A percentile compares a stretch with the other conserved stretches of the same genome.
phyloP scores from a whole-genome alignment of 108 stramenopile species.

The Pseudonitzschia multistriata region DNA sequence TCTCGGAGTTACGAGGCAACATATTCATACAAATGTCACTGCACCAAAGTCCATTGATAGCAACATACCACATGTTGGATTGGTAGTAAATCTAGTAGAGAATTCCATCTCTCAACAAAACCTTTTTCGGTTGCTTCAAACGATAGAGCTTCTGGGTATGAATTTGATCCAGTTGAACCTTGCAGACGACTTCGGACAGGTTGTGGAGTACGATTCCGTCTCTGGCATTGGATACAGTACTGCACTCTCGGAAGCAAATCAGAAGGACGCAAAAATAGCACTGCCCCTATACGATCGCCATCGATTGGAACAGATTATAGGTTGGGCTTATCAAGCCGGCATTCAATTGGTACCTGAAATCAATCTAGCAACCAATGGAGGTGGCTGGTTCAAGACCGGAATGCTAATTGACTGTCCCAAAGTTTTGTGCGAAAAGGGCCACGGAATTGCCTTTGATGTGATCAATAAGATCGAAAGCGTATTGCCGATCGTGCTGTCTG shows the following conservation, averaged over 20 bases:
- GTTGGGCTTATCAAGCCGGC: conserved; percentile 1
- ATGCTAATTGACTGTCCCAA: conserved; percentile 29
- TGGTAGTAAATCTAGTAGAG: background rate
- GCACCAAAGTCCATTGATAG: background rate
- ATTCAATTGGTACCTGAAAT: conserved; percentile 43
- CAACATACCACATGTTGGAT: conserved; percentile 4
- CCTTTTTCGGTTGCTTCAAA: conserved; percentile 1
- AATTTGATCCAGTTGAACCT: conserved; percentile 34
- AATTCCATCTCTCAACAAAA: background rate
- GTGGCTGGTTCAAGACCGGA: conserved; percentile 31
- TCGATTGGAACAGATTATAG: conserved; percentile 12
- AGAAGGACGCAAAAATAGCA: background rate
- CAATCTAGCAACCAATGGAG: conserved; percentile 26
- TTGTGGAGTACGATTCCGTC: conserved; percentile 6
- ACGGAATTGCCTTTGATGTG: conserved; percentile 21
- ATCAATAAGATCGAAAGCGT: conserved; percentile 11
- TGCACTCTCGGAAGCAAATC: background rate
- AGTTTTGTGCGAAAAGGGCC: conserved; percentile 16
- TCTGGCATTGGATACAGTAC: background rate
- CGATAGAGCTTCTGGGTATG: conserved; percentile 21
- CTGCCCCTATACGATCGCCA: background rate
- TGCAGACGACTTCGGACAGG: conserved; percentile 24
- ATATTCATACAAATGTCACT: background rate
- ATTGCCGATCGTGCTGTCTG: conserved; percentile 6
- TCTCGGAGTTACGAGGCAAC: background rate